Base-by-base conservation (phyloP, 805 yeast species). In the Suhomyces prunicola region DNA sequence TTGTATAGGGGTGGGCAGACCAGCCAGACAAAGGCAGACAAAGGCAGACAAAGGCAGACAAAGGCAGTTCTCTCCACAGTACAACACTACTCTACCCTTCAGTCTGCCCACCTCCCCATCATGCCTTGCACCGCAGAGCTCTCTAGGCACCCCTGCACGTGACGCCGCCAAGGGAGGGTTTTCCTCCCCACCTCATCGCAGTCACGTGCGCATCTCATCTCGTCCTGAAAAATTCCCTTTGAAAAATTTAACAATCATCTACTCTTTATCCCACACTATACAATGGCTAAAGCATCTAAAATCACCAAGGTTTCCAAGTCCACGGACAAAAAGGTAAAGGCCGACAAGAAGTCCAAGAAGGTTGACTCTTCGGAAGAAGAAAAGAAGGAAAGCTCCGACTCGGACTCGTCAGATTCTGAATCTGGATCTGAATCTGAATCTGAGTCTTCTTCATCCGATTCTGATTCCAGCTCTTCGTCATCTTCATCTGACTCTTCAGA, bases 241-340 rank as follows among this genome's bases (percentile, higher is more conserved):
- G 7, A 23, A 36, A 35, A 47, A 47, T 31, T 7, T 23, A 10
- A 29, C n/a, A 3, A 13, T 7, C 22, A 12, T 15, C 42, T 13
- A 13, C 26, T 39, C 42, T 39, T 39, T 39, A 39, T 39, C 23
- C 42, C 24, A 39, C 47, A 33, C 46, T 29, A 44, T 47, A 70
- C 44, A 61, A 74, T 74, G 79, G 79, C 75, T 58, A 74, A 74
- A 62, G 59, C 76, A 56, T 59, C 71, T 42, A 61, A 65, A 49
- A 67, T 66, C 52, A 50, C 70, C 19, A 48, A 42, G 33, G 41
- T 29, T 17, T 50, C 65, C 46, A 68, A 66, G 61, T 65, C 56
- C 47, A 55, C 50, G 48, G 55, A 50, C 46, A 66, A 64, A 59
- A 66, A 64, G 57, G 58, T 57, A 44, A 61, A 62, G 52, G 50